A percentile compares a stretch with the other conserved stretches of the same genome.
Conservation (phyloP, 1,284 basidiomycete genomes). For the Cutaneotrichosporon spelunceum region DNA sequence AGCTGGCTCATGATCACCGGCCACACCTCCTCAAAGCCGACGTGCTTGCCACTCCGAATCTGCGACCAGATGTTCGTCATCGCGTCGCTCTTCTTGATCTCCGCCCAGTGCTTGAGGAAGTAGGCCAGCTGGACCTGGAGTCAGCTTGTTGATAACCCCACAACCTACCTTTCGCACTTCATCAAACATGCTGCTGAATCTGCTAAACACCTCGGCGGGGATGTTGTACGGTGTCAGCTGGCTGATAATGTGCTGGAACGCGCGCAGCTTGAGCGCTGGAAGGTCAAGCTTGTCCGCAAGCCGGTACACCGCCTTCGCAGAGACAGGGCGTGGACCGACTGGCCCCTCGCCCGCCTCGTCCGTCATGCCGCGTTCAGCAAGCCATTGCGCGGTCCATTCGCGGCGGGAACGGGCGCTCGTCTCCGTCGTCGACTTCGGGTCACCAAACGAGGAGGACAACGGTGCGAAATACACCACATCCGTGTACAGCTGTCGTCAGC, state of each 20-base stretch:
- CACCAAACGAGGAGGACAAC: constrained; percentile 60
- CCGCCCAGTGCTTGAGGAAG: constrained; percentile 75
- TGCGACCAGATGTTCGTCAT: constrained; percentile 82
- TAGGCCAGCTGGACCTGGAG: constrained; percentile 66
- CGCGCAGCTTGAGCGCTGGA: constrained; percentile 44
- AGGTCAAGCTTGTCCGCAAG: constrained; percentile 67
- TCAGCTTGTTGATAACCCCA: not conserved
- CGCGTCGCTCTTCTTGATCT: constrained; percentile 71
- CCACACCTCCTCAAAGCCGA: constrained; percentile 61
- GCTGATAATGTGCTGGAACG: constrained; percentile 66
- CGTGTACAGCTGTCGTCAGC: constrained; percentile 66
- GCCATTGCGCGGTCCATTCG: constrained; percentile 47
- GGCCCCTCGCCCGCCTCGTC: not conserved
- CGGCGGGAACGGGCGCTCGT: constrained; percentile 24
- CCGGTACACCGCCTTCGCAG: constrained; percentile 81
- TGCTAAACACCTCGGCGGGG: constrained; percentile 78
- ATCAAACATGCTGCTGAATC: constrained; percentile 75
- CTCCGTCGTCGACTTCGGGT: not conserved
- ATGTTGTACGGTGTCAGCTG: constrained; percentile 75
- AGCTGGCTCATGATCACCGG: constrained; percentile 37
- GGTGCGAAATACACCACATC: constrained; percentile 80
- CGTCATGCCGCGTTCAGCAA: constrained; percentile 31
- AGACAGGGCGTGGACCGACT: constrained; percentile 64
- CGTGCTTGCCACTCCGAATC: constrained; percentile 71
- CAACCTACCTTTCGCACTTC: constrained; percentile 68